phyloP scores from a whole-genome alignment of 371 early-diverging fungal genomes.

The Zancudomyces culisetae region DNA sequence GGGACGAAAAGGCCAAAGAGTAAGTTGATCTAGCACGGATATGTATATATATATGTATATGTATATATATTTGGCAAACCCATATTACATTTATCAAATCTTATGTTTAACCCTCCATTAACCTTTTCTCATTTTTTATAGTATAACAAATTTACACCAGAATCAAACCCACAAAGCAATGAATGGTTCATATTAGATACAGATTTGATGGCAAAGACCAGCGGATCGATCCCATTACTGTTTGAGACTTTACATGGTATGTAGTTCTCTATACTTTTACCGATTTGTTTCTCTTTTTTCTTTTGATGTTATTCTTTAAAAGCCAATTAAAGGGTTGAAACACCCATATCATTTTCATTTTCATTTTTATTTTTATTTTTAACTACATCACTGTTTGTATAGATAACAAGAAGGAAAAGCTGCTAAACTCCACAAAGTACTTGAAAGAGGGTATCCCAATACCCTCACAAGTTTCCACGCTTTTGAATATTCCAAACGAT shows the following conservation, averaged over 20 bases:
- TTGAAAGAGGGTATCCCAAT: neutral
- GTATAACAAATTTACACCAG: slow-evolving; percentile 47
- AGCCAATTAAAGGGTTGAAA: too few species aligned
- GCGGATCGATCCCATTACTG: slow-evolving; percentile 43
- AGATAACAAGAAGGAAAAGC: neutral
- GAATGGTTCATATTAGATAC: slow-evolving; percentile 74
- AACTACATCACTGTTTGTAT: too few species aligned
- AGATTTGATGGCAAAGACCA: slow-evolving; percentile 44
- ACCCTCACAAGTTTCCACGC: slow-evolving; percentile 7
- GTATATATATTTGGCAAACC: too few species aligned
- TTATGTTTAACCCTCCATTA: too few species aligned
- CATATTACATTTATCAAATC: too few species aligned
- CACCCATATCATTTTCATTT: too few species aligned
- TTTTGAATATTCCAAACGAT: slow-evolving; percentile 59
- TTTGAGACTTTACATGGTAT: slow-evolving; percentile 37
- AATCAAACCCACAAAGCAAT: slow-evolving; percentile 37
- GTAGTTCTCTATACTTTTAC: slow-evolving; percentile 4
- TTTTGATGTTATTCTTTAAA: slow-evolving; percentile 51
- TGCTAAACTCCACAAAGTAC: neutral
- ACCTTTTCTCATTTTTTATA: too few species aligned
- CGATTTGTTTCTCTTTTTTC: slow-evolving; percentile 18
- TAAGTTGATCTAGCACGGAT: slow-evolving; percentile 15
- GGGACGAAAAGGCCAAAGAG: slow-evolving; percentile 11
- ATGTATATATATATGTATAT: too few species aligned
- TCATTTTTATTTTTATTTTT: too few species aligned